Base-by-base conservation (phyloP, 1,284 basidiomycete species). In the Farysia itapuensis region DNA sequence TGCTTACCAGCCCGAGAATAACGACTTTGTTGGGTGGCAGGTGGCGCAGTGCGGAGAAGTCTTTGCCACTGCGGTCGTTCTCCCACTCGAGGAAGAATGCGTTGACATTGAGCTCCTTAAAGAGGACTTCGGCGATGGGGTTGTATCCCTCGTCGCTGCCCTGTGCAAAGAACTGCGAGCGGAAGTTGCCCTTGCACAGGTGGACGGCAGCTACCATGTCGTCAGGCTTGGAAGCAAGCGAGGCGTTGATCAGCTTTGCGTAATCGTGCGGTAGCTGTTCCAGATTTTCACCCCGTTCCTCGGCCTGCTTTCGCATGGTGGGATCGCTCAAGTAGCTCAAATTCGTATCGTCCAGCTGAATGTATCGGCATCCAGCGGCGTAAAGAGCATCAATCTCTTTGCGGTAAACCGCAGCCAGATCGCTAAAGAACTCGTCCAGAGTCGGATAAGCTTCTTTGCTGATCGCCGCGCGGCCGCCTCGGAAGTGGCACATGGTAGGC, bases 171-270 rank as follows among this genome's bases (percentile, higher is more conserved):
- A 53, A 70, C 30, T 53, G 60, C 4, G 24, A 32, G 18, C 79
- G 84, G 80, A 84, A 89, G 79, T 90, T 90, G 18, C 87, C 87
- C 41, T 88, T 82, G 77, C 87, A 89, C 60, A 88, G 82, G 74
- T 90, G 88, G 22, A 89, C 77, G 9, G 86, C 84, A 22, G 86
- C 78, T 29, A 78, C 82, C 79, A 90, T 81, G 77, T 89, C 86
- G 25, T 64, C 63, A 1, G 86, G 85, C 30, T 83, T 81, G 39
- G 79, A 80, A 46, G 80, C 76, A 12, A 88, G 80, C 53, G 82
- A 84, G 33, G 84, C 79, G 39, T 85, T 69, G 56, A 69, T 69
- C 9, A 69, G 49, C 2, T 39, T 30, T 3, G 49, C 64, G 22
- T 69, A 69, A 23, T 57, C 49, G 29, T 43, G 47, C 2, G 66